phyloP scores from a whole-genome alignment of 2,329 filamentous ascomycete genomes.

The Dryadomyces quercus-mongolicae region DNA sequence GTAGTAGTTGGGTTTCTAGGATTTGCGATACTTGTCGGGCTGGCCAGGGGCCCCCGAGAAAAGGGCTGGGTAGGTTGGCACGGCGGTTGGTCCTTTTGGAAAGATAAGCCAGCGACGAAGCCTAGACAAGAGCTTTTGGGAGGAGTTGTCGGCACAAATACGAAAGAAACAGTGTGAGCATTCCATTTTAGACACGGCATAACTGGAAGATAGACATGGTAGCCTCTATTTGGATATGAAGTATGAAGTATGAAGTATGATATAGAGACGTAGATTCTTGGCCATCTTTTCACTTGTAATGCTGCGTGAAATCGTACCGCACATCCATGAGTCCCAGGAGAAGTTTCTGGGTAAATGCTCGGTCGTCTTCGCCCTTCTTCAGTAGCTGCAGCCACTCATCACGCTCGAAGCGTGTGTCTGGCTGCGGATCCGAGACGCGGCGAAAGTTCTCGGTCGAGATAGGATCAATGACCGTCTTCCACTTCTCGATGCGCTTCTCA shows the following conservation, averaged over 20 bases:
- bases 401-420: conserved; percentile 23
- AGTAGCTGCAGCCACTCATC: conserved; percentile 28
- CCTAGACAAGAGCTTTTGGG: no score
- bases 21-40: conserved; percentile 22
- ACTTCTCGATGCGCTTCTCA: conserved; percentile 33
- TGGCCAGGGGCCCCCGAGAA: conserved; percentile 27
- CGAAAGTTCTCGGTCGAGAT: conserved; percentile 31
- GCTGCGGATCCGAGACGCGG: conserved; percentile 28
- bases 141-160: no score
- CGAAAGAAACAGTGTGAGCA: no score
- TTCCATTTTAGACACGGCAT: no score
- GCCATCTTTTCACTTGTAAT: conserved; percentile 22
- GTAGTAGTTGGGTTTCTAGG: conserved; percentile 23
- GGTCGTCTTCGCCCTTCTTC: conserved; percentile 23
- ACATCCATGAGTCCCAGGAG: conserved; percentile 23
- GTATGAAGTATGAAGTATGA: no score
- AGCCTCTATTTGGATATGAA: no score
- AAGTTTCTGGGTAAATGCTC: conserved; percentile 20
- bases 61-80: conserved; percentile 29
- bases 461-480: conserved; percentile 29
- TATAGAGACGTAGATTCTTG: no score
- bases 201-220: no score
- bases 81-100: conserved; percentile 23
- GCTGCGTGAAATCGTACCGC: conserved; percentile 32
- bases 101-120: not conserved